These are phyloP conservation scores for Teunomyces panamensis DNA, from an alignment of 805 yeast genomes.

Conservation along the genomic window DNA sequence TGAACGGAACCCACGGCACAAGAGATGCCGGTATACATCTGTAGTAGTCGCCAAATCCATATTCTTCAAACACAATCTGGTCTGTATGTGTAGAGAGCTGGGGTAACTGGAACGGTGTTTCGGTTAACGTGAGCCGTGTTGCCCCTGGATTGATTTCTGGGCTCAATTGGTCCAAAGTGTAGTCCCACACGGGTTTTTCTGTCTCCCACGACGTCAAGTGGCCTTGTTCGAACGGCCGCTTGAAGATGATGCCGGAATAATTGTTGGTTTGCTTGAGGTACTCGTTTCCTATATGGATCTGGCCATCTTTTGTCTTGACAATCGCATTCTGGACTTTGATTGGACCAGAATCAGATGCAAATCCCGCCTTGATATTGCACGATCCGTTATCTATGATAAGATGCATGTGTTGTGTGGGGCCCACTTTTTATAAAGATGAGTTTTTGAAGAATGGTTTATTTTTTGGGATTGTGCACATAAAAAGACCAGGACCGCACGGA, in stretches of 20 bases:
- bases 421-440: background rate
- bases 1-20: slow-evolving; percentile 53
- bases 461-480: background rate
- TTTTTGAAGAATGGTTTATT: background rate
- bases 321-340: slow-evolving; percentile 61
- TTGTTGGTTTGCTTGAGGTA: slow-evolving; percentile 63
- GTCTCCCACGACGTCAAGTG: slow-evolving; percentile 89
- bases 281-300: slow-evolving; percentile 66
- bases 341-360: slow-evolving; percentile 14
- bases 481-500: background rate
- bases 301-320: slow-evolving; percentile 71
- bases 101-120: slow-evolving; percentile 79
- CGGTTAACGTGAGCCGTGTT: slow-evolving; percentile 67
- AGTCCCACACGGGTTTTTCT: slow-evolving; percentile 89
- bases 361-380: slow-evolving; percentile 62
- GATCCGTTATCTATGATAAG: slow-evolving; percentile 89
- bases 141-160: slow-evolving; percentile 42
- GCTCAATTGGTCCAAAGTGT: slow-evolving; percentile 48
- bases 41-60: slow-evolving; percentile 69
- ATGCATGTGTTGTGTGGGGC: slow-evolving; percentile 7
- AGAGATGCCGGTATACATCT: slow-evolving; percentile 61
- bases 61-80: slow-evolving; percentile 92
- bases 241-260: slow-evolving; percentile 66
- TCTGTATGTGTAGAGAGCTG: slow-evolving; percentile 80
- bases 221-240: slow-evolving; percentile 86